Conservation (phyloP, 495 filamentous ascomycete species). For the Neurospora sp. region DNA sequence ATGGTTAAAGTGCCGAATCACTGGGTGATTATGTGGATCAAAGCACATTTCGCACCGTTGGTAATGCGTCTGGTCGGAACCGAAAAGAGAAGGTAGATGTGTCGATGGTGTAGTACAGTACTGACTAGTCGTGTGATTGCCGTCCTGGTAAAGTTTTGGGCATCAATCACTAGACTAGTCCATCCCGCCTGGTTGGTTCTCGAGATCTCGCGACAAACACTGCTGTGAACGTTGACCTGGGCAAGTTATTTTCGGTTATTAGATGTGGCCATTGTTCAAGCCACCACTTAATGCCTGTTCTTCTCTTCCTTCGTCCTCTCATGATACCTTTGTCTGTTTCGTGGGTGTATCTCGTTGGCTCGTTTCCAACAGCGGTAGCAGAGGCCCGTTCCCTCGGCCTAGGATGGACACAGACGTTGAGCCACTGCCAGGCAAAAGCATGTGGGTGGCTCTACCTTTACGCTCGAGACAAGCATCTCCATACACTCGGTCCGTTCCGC, state of each 20-base stretch:
- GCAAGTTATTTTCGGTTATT: background rate
- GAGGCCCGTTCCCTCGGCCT: background rate
- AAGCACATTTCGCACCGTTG: background rate
- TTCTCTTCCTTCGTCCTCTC: background rate
- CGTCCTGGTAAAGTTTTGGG: background rate
- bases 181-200: background rate
- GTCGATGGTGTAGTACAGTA: background rate
- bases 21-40: background rate
- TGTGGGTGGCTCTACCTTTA: background rate
- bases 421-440: background rate
- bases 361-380: background rate
- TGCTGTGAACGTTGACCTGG: background rate
- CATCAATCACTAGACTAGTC: background rate
- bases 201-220: background rate
- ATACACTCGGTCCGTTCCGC: background rate
- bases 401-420: background rate
- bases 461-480: background rate
- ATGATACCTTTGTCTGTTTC: background rate
- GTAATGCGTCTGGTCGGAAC: background rate
- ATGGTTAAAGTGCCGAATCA: background rate
- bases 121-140: background rate
- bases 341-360: background rate
- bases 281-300: background rate
- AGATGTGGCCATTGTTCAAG: background rate
- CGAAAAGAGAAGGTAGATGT: background rate